phyloP scores from a whole-genome alignment of 257 asterid species.

The Nicotiana tabacum region DNA sequence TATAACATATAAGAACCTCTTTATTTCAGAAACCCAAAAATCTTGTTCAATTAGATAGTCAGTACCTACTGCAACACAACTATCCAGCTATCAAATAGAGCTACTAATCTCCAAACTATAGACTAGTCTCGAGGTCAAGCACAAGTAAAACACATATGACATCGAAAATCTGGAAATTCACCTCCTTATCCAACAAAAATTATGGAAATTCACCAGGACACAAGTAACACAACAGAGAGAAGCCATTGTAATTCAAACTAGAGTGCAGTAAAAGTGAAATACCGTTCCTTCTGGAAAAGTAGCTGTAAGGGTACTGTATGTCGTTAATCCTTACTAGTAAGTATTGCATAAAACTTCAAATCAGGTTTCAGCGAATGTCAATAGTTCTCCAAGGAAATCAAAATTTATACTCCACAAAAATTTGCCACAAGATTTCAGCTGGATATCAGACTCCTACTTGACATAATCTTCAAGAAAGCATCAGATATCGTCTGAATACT shows the following conservation, averaged over 20 bases:
- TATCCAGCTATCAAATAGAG: constrained; percentile 5
- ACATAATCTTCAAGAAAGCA: neutral
- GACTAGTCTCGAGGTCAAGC: neutral
- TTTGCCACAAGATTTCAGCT: neutral
- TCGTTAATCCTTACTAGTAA: neutral
- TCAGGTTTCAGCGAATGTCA: neutral
- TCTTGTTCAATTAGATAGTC: neutral
- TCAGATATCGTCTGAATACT: neutral
- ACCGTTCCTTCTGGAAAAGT: neutral
- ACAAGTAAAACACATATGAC: neutral
- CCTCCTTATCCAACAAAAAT: neutral
- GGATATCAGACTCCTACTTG: neutral
- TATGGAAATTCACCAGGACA: constrained; percentile 2
- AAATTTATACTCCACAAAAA: neutral
- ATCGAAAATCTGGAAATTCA: neutral
- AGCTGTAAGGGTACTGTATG: neutral
- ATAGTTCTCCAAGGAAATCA: neutral
- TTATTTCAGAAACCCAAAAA: neutral
- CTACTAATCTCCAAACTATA: neutral
- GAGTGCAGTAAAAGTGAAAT: neutral
- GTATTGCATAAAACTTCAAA: neutral
- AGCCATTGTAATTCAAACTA: neutral
- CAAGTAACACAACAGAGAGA: neutral
- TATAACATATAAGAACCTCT: neutral
- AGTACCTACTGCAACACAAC: neutral